Evolutionary conservation across 805 yeast genomes (phyloP).

Genomic region (Starmera dryadoides): DNA sequence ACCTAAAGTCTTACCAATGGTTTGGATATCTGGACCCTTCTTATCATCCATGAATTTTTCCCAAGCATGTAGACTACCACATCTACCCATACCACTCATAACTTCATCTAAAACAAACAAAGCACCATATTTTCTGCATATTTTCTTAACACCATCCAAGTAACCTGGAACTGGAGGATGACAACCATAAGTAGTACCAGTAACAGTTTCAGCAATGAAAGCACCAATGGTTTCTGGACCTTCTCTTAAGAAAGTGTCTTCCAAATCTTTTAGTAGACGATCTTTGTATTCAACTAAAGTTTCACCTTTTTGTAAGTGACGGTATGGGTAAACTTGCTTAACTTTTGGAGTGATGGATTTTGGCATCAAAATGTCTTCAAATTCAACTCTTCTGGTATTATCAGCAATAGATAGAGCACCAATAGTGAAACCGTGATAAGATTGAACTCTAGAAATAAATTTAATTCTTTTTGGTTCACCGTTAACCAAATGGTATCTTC

Average conservation of each 20-base stretch:
- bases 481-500: slow-evolving; percentile 35
- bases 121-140: slow-evolving; percentile 45
- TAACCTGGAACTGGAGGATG: slow-evolving; percentile 36
- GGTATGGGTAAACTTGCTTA: slow-evolving; percentile 22
- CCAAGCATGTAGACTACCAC: slow-evolving; percentile 41
- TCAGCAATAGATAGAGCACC: slow-evolving; percentile 38
- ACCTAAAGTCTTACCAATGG: slow-evolving; percentile 41
- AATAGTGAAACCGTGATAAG: slow-evolving; percentile 43
- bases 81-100: slow-evolving; percentile 50
- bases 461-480: slow-evolving; percentile 35
- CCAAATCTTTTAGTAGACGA: slow-evolving; percentile 32
- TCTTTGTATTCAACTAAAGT: slow-evolving; percentile 32
- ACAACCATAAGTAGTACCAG: slow-evolving; percentile 41
- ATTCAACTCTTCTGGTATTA: slow-evolving; percentile 29
- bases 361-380: slow-evolving; percentile 21
- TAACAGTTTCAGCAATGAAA: slow-evolving; percentile 37
- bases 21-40: slow-evolving; percentile 38
- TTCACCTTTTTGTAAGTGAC: slow-evolving; percentile 22
- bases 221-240: slow-evolving; percentile 38
- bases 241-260: slow-evolving; percentile 30
- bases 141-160: slow-evolving; percentile 34
- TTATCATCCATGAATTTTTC: slow-evolving; percentile 29
- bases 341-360: slow-evolving; percentile 19
- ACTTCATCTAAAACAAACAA: slow-evolving; percentile 45
- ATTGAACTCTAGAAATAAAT: slow-evolving; percentile 35